phyloP scores from a whole-genome alignment of 371 early-diverging fungal genomes.

The Funneliformis caledonium region DNA sequence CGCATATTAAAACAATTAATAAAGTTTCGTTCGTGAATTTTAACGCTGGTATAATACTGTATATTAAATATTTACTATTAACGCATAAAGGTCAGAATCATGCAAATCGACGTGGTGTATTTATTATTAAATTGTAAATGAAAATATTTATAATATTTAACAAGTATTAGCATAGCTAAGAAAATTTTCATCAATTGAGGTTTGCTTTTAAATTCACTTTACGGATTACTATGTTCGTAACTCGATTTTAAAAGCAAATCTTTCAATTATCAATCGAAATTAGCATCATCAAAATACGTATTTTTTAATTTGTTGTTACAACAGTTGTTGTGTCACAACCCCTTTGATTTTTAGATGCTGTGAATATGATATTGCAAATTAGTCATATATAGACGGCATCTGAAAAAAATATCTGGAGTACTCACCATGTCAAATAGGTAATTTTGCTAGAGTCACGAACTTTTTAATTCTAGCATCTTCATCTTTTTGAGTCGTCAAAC shows the following conservation, averaged over 20 bases:
- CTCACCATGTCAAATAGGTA: slow-evolving; percentile 8
- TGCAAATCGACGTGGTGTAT: too few relatives aligned
- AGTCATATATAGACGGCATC: neutral
- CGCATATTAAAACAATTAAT: too few relatives aligned
- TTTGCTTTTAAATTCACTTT: too few relatives aligned
- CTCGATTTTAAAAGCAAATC: too few relatives aligned
- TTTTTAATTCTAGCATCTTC: slow-evolving; percentile 16
- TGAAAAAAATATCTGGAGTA: slow-evolving; percentile 15
- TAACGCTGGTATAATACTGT: too few relatives aligned
- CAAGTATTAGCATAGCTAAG: neutral
- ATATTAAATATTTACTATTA: too few relatives aligned
- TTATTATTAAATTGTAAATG: too few relatives aligned
- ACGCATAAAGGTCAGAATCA: too few relatives aligned
- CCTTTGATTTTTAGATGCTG: slow-evolving; percentile 24
- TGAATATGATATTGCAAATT: slow-evolving; percentile 22
- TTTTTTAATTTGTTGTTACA: neutral
- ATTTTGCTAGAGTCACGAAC: slow-evolving; percentile 2
- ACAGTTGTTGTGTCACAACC: neutral
- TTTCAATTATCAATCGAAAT: neutral
- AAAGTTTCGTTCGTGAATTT: too few relatives aligned
- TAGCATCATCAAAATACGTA: neutral
- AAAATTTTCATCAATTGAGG: neutral
- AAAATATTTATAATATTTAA: slow-evolving; percentile 3
- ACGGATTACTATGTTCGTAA: too few relatives aligned
- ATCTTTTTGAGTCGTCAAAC: slow-evolving; percentile 7